A percentile compares a stretch with the other conserved stretches of the same genome.
These are phyloP conservation scores for Gaeumannomyces tritici DNA, from an alignment of 2,329 filamentous ascomycete genomes.

Conservation along the genomic window DNA sequence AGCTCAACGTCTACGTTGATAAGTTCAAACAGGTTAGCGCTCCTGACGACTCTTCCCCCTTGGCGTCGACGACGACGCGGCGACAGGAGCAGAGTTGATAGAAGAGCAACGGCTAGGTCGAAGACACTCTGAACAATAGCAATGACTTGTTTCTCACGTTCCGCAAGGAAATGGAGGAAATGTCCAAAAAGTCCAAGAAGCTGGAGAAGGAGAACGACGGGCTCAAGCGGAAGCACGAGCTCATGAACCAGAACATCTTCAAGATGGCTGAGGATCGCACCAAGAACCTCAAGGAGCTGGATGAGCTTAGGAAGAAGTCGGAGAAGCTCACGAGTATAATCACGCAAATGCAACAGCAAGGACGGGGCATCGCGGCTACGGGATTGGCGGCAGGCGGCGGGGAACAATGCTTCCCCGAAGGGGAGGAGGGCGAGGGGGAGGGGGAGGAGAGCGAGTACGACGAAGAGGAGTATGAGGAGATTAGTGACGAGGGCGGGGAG, in stretches of 20 bases:
- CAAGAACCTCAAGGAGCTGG: constrained; percentile 63
- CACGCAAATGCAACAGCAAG: constrained; percentile 92
- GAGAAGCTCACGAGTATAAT: constrained; percentile 91
- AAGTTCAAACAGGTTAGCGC: constrained; percentile 94
- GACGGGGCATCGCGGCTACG: constrained; percentile 63
- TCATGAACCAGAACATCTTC: constrained; percentile 88
- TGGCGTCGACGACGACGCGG: neutral
- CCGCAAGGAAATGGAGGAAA: constrained; percentile 98
- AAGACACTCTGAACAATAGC: constrained; percentile 96
- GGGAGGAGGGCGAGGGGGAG: constrained; percentile 19
- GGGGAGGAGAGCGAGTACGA: constrained; percentile 58
- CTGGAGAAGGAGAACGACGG: constrained; percentile 93
- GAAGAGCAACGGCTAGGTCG: constrained; percentile 58
- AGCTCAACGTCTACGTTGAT: constrained; percentile 96
- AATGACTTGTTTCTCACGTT: constrained; percentile 97
- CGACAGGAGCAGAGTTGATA: constrained; percentile 13
- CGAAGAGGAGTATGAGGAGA: constrained; percentile 40
- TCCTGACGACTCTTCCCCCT: neutral
- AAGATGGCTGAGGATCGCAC: constrained; percentile 94
- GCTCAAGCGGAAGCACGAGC: constrained; percentile 85
- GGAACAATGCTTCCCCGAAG: constrained; percentile 44
- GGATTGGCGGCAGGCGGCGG: constrained; percentile 42
- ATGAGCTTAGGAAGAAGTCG: constrained; percentile 74
- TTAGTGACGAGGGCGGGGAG: constrained; percentile 30
- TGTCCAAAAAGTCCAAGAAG: constrained; percentile 97